phyloP scores from a whole-genome alignment of 2,329 filamentous ascomycete genomes.

The Didymella sp. region DNA sequence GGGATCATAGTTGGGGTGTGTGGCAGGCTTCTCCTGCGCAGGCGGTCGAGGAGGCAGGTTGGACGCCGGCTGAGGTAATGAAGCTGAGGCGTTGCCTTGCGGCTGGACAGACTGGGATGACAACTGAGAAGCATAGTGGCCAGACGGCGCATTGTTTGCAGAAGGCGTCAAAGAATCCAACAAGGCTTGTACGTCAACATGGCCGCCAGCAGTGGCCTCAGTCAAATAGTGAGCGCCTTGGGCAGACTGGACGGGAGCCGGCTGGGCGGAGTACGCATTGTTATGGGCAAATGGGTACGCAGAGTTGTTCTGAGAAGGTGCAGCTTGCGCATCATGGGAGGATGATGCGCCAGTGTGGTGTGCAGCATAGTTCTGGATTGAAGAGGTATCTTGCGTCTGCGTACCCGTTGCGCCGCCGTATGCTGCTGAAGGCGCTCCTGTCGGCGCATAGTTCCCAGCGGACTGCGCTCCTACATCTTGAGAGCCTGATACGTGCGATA shows the following conservation, averaged over 20 bases:
- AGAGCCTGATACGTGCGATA: constrained; percentile 21
- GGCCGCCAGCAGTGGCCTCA: constrained; percentile 36
- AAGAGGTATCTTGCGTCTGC: constrained; percentile 47
- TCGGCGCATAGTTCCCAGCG: constrained; percentile 30
- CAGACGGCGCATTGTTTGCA: constrained; percentile 38
- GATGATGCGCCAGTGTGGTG: constrained; percentile 42
- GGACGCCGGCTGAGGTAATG: constrained; percentile 49
- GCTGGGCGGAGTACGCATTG: constrained; percentile 43
- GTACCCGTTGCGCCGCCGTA: constrained; percentile 38
- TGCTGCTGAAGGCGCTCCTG: constrained; percentile 32
- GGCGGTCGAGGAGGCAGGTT: constrained; percentile 58
- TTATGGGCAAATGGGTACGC: constrained; percentile 46
- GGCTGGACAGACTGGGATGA: constrained; percentile 39
- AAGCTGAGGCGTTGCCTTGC: constrained; percentile 45
- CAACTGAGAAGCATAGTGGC: constrained; percentile 46
- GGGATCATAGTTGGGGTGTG: constrained; percentile 57
- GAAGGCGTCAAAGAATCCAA: constrained; percentile 53
- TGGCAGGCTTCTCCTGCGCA: constrained; percentile 57
- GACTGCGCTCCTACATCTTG: constrained; percentile 38
- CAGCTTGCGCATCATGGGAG: constrained; percentile 43
- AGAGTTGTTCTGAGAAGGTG: constrained; percentile 38
- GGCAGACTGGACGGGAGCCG: constrained; percentile 39
- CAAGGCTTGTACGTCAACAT: constrained; percentile 56
- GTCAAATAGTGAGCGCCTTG: constrained; percentile 39
- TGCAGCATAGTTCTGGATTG: constrained; percentile 49